Conservation (phyloP, 169 alveolate genomes). For the Eimeria praecox region DNA sequence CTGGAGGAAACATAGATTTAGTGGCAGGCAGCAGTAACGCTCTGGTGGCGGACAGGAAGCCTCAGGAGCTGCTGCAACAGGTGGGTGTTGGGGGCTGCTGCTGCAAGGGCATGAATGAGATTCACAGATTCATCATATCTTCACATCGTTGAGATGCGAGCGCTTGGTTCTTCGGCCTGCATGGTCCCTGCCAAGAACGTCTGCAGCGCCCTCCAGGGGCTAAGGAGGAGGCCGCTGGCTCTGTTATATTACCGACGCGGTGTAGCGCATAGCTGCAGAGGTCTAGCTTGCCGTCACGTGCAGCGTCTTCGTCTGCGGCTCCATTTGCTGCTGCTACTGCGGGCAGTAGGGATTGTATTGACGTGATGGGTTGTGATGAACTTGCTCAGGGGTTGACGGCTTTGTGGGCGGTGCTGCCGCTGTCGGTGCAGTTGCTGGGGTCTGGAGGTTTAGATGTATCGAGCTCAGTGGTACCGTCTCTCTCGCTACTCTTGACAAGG, state of each 20-base stretch:
- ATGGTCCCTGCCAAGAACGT: neutral
- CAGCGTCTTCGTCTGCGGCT: neutral
- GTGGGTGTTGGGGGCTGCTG: neutral
- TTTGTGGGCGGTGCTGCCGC: constrained; percentile 58
- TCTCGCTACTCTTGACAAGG: constrained; percentile 23
- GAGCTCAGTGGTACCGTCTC: constrained; percentile 34
- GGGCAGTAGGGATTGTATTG: neutral
- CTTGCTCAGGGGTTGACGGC: constrained; percentile 58
- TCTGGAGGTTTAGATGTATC: constrained; percentile 69
- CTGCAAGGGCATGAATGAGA: neutral
- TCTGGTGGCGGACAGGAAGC: constrained; percentile 36
- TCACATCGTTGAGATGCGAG: neutral
- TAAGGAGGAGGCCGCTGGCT: neutral
- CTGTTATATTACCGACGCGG: neutral
- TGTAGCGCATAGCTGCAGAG: neutral
- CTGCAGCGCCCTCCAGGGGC: neutral
- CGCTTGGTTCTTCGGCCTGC: neutral
- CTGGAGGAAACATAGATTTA: neutral
- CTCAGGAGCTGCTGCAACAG: constrained; percentile 60
- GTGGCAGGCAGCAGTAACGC: constrained; percentile 9
- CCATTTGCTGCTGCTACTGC: neutral
- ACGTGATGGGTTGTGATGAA: neutral
- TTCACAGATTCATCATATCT: neutral
- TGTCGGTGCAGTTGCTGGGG: constrained; percentile 57
- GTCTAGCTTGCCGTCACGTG: neutral